Base-by-base conservation (phyloP, 176 grass and related monocot species). In the Eremochloa ophiuroides region DNA sequence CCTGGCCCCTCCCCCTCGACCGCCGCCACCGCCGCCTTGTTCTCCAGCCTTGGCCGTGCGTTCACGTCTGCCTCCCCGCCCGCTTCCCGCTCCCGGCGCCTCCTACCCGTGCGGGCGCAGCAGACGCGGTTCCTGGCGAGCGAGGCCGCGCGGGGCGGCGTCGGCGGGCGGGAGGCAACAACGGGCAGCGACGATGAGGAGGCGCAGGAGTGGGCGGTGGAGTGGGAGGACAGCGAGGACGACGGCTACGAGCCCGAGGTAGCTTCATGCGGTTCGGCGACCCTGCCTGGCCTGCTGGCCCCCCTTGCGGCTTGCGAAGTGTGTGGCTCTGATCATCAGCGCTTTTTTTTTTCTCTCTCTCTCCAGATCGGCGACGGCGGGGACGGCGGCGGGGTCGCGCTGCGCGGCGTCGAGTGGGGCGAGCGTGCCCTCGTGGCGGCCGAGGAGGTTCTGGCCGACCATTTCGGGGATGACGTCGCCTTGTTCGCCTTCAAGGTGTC, bases 401-500 rank as follows among this genome's bases (percentile, higher is more conserved):
- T 94, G 74, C 75, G 92, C 39, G 83, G 81, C 40, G 70, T 93
- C 61, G 25, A 53, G 42, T 94, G 95, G 92, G 90, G 95, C 9
- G 31, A 89, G 56, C 83, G 84, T 26, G 92, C 86, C 74, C 86
- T 93, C 23, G 66, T 65, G 1, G 85, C 89, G 35, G 90, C 90
- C 7, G 66, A 74, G 37, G 87, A 94, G 82, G 75, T 98, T 9
- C 93, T 98, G 30, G 72, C 69, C 1, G 70, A 81, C 7, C 84
- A 86, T 62, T 98, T 94, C 10, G 74, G 83, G 64, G 92, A 93
- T 44, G 95, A 91, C 55, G 37, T 94, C 37, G 78, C 75, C 46
- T 79, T 98, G 88, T 98, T 83, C 75, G 95, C 90, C 35, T 94
- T 98, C 81, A 98, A 93, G 91, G 81, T 95, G 30, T 93, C 95